Evolutionary conservation across 768 basidiomycete species (phyloP).

Genomic region (Lentinula lateritia): DNA sequence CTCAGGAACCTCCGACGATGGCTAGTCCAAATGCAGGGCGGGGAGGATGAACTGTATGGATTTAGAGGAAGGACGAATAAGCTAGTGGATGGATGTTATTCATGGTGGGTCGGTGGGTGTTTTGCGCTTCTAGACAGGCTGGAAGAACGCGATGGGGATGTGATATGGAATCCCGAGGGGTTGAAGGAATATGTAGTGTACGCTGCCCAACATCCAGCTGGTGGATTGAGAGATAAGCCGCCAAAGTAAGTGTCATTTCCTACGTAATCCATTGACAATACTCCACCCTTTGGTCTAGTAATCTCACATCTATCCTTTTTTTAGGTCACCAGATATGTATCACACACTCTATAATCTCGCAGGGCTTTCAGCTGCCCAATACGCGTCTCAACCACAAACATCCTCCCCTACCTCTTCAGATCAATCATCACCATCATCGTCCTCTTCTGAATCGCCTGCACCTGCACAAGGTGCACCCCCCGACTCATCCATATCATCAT

Average conservation of each 20-base stretch:
- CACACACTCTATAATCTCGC: slow-evolving; percentile 92
- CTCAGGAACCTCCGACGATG: slow-evolving; percentile 62
- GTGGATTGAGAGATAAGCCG: slow-evolving; percentile 92
- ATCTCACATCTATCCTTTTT: not conserved
- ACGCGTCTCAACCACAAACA: slow-evolving; percentile 21
- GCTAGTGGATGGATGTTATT: slow-evolving; percentile 98
- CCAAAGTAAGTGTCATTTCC: slow-evolving; percentile 59
- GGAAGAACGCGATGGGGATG: slow-evolving; percentile 26
- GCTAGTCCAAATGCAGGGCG: slow-evolving; percentile 83
- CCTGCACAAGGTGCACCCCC: too few relatives aligned
- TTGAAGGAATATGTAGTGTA: slow-evolving; percentile 85
- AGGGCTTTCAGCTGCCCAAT: slow-evolving; percentile 86
- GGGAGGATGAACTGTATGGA: slow-evolving; percentile 79
- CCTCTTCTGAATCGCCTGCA: not conserved
- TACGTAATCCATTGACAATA: not conserved
- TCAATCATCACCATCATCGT: not conserved
- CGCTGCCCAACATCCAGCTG: slow-evolving; percentile 80
- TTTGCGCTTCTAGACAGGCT: slow-evolving; percentile 72
- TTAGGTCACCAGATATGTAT: slow-evolving; percentile 85
- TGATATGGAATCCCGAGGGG: slow-evolving; percentile 51
- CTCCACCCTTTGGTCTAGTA: not conserved
- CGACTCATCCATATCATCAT: too few relatives aligned
- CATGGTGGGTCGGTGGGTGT: slow-evolving; percentile 98
- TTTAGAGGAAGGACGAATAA: slow-evolving; percentile 95
- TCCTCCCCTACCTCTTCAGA: not conserved